Evolutionary conservation across 2,329 filamentous ascomycete species (phyloP), one percentile per base, ranked within the genome.

Genomic region (Ophiostoma sp.): DNA sequence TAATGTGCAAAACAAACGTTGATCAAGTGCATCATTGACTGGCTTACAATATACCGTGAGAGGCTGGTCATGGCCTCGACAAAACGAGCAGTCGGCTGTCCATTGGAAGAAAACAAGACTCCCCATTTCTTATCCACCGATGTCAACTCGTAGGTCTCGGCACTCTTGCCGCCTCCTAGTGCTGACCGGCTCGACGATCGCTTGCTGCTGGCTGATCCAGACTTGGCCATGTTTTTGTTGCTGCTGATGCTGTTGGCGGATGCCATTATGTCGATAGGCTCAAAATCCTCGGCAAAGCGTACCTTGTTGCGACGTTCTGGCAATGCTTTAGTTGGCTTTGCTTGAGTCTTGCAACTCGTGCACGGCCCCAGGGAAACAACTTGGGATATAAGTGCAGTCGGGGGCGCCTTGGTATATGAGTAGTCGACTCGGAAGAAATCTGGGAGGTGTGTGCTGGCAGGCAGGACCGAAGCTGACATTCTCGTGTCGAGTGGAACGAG

Each of bases 61-160:
- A 96, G 80, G 0, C 91, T 91, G 68, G 87, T 82, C 65, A 96
- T 79, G 52, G 95, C 87, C 72, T 93, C 85, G 0, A 85, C 85
- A 16, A 94, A 81, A 66, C 91, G 83, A 64, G 82, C 77, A 0
- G 91, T 93, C 0, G 90, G 86, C 68, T 84, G 82, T 0, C 88
- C 89, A 41, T 87, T 81, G 2, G 82, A 79, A 64, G 90, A 87
- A 75, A 96, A 96, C 2, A 96, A 77, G 9, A 81, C 82, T 5
- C 91, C 89, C 92, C 92, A 96, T 75, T 68, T 71, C 38, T 68
- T 68, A 49, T 73, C 72, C 0, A 73, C 71, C 0, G 68, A 12
- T 1, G 70, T 70, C 47, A 69, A 14, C 38, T 72, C 69, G 14
- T 14, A 2, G 0, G 14, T 11, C 12, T 44, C 40, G 7, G 7